A percentile compares a stretch with the other conserved stretches of the same genome.
These are phyloP conservation scores for Globisporangium polare DNA, from an alignment of 352 stramenopile genomes.

Conservation along the genomic window DNA sequence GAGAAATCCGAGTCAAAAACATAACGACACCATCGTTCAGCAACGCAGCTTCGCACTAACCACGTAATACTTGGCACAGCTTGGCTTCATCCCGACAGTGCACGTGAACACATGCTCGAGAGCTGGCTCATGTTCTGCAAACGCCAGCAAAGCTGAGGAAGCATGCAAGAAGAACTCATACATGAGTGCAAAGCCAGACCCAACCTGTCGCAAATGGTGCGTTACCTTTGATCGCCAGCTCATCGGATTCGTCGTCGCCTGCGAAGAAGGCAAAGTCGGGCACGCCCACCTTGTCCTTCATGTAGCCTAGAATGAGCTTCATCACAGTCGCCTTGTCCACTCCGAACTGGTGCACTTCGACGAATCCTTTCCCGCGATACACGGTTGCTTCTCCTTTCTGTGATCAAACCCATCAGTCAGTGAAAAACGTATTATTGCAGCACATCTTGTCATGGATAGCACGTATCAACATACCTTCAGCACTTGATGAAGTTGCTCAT, in stretches of 20 bases:
- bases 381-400: slow-evolving; percentile 61
- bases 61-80: slow-evolving; percentile 93
- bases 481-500: slow-evolving; percentile 94
- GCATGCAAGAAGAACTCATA: slow-evolving; percentile 39
- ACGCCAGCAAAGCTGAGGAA: slow-evolving; percentile 44
- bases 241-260: slow-evolving; percentile 98
- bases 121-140: slow-evolving; percentile 28
- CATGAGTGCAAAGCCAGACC: too few species aligned
- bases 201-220: too few species aligned
- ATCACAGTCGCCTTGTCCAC: slow-evolving; percentile 64
- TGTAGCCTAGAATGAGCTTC: slow-evolving; percentile 43
- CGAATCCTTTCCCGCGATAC: slow-evolving; percentile 55
- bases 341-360: slow-evolving; percentile 72
- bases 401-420: not conserved
- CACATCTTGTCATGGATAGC: not conserved
- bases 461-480: slow-evolving; percentile 56
- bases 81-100: slow-evolving; percentile 98
- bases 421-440: not conserved
- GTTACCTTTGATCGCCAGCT: slow-evolving; percentile 79
- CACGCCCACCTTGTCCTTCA: slow-evolving; percentile 52
- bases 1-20: not conserved
- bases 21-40: not conserved
- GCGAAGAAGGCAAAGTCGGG: slow-evolving; percentile 95
- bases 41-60: slow-evolving; percentile 19
- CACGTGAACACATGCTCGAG: slow-evolving; percentile 86